Evolutionary conservation across 192 early-diverging fungal species (phyloP).

Genomic region (Borealophlyctis nickersoniae): DNA sequence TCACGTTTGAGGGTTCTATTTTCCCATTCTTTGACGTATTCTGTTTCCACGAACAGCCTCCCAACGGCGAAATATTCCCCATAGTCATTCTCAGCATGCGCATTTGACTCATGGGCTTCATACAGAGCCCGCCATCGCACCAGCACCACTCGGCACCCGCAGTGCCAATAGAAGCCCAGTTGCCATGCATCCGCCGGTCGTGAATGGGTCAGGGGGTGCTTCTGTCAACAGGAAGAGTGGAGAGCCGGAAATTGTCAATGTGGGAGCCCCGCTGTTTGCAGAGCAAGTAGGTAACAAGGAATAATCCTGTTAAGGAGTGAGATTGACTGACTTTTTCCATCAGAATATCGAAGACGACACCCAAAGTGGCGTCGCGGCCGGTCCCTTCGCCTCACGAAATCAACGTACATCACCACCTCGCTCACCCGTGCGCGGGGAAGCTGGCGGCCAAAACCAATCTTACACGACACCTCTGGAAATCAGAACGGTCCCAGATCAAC

Average conservation of each 20-base stretch:
- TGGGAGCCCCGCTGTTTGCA: slow-evolving; percentile 27
- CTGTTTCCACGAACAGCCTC: no score
- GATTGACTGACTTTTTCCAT: background rate
- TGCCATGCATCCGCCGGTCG: background rate
- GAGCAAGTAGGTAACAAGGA: slow-evolving; percentile 21
- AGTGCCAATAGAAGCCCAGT: slow-evolving; percentile 8
- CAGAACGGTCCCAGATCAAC: slow-evolving; percentile 38
- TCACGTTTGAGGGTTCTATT: no score
- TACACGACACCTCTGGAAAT: slow-evolving; percentile 33
- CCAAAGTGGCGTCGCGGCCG: background rate
- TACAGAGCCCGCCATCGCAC: slow-evolving; percentile 10
- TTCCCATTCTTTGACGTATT: no score
- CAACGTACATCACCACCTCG: slow-evolving; percentile 1
- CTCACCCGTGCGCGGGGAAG: background rate
- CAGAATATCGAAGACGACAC: no score
- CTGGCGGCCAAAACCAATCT: background rate
- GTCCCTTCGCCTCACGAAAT: no score
- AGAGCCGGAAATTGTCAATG: slow-evolving; percentile 21
- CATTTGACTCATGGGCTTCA: slow-evolving; percentile 6
- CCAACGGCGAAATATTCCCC: no score
- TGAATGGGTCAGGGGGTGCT: background rate
- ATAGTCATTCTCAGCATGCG: slow-evolving; percentile 1
- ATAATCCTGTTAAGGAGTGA: background rate
- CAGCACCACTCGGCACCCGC: background rate
- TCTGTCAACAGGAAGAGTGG: slow-evolving; percentile 1